Base-by-base conservation (phyloP, 2,329 filamentous ascomycete species). In the Ilyonectria mors-panacis region DNA sequence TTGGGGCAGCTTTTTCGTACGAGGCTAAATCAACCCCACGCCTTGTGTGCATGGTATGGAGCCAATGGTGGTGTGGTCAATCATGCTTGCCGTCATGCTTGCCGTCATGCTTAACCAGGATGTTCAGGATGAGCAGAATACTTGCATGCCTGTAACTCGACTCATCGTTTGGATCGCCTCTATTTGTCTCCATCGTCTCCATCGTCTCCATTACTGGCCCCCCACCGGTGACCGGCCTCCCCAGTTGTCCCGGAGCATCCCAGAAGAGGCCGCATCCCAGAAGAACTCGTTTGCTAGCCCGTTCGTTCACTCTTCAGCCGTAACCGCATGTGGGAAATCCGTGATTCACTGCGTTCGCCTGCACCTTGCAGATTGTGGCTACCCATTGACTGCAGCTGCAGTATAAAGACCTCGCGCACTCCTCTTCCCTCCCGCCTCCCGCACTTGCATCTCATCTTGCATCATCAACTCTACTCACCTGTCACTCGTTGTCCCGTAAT, bases 21-120 rank as follows among this genome's bases (percentile, higher is more conserved):
- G 50, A 47, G 23, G 44, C 23, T 39, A 59, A 37, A 45, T 35
- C 6, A 19, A 56, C 26, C 59, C 21, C 26, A 59, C 30, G 39
- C 13, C 15, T 17, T 47, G 6, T 35, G 42, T 12, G 7, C 6
- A 23, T 28, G 12, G 12, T 28, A 28, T 26, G 45, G 23, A 15
- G 45, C 48, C 17, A 33, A 30, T 33, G 21, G 45, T 59, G 45
- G 45, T 63, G 53, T 55, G 62, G 58, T 60, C 28, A 59, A 59
- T 39, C 48, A 65, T 65, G 56, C 62, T 59, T 59, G 28, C 54
- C 19, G 35, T 23, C 63, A 65, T 55, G 56, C 62, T 59, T 59
- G 26, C 51, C 15, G 30, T 23, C 61, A 64, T 53, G 61, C 55
- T 64, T 64, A 59, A 42, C 56, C 42, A 15, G 17, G 47, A 48